These are phyloP conservation scores for Leccinellum rugosiceps DNA, from an alignment of 768 basidiomycete species.

Conservation along the genomic window DNA sequence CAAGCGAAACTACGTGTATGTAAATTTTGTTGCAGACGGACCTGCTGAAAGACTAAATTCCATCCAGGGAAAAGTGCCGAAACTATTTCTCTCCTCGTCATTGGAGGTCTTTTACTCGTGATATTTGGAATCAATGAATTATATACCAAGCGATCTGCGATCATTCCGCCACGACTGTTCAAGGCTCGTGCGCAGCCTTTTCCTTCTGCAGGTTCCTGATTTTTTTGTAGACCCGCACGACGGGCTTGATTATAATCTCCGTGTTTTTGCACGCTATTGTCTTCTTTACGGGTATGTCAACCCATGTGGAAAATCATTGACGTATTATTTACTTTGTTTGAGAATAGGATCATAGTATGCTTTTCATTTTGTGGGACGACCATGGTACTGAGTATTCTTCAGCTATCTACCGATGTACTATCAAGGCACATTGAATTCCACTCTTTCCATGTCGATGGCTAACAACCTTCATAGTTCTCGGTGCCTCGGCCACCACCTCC, in stretches of 20 bases:
- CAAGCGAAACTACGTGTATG: constrained; percentile 33
- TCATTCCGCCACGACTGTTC: constrained; percentile 40
- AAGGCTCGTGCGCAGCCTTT: constrained; percentile 17
- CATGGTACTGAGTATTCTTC: constrained; percentile 3
- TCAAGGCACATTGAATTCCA: constrained; percentile 24
- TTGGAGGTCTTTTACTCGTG: constrained; percentile 33
- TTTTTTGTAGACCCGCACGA: constrained; percentile 36
- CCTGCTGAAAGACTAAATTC: not conserved
- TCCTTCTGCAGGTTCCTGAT: not conserved
- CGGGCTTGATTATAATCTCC: constrained; percentile 29
- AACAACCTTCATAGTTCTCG: constrained; percentile 27
- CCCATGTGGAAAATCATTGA: not conserved
- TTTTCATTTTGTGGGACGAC: not conserved
- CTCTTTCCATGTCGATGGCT: not conserved
- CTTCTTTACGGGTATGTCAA: constrained; percentile 32
- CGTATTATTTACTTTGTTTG: not conserved
- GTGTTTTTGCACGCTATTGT: constrained; percentile 33
- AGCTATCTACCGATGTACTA: constrained; percentile 42
- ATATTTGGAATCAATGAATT: constrained; percentile 33
- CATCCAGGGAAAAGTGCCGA: constrained; percentile 27
- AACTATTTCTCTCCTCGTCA: constrained; percentile 37
- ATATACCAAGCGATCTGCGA: constrained; percentile 32
- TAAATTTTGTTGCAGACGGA: not conserved
- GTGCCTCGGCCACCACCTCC: constrained; percentile 33
- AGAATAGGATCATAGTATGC: constrained; percentile 27